Evolutionary conservation across 352 stramenopile species (phyloP), one percentile per base, ranked within the genome.

Genomic region (Globisporangium ultimum): DNA sequence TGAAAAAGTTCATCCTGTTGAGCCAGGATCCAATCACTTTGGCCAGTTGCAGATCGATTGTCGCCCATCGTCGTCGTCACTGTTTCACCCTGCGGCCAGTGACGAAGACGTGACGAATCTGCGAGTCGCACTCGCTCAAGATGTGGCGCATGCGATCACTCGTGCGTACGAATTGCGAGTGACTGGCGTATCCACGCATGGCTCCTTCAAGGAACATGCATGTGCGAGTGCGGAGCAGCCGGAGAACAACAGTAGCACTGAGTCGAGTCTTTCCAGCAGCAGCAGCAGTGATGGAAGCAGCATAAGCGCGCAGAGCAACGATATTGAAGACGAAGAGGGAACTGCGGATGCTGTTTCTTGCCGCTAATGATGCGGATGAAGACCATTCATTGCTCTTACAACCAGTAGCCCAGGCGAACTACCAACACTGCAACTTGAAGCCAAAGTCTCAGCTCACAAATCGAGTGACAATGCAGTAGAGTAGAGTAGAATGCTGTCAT

Each of bases 101-200:
- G 55, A 77, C 14, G 47, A 60, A 9, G 48, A 71, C 5, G 18
- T 48, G 17, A 48, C 21, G 10, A 52, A 62, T 54, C 62, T 67
- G 38, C 68, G 68, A 4, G 64, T 80, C 8, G 70, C 58, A 3
- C 49, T 72, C 3, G 74, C 74, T 0, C 62, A 79, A 40, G 71
- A 84, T 17, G 74, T 84, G 17, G 74, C 74, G n/a, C 61, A 41
- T 32, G 74, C 67, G 22, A 80, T 84, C 20, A 62, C 67, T 0
- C 45, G 60, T 21, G 69, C 71, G 1, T 67, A 71, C 36, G 71
- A 76, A 22, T 52, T 63, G 0, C 74, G 60, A 14, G 60, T 53
- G 3, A 22, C 21, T 18, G 7, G 49, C 21, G 7, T 34, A 41
- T 11, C 48, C 40, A 47, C 15, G 12, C 42, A 45, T 13, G 20